phyloP scores from a whole-genome alignment of 2,329 filamentous ascomycete genomes.

The Alternaria novae-zelandiae region DNA sequence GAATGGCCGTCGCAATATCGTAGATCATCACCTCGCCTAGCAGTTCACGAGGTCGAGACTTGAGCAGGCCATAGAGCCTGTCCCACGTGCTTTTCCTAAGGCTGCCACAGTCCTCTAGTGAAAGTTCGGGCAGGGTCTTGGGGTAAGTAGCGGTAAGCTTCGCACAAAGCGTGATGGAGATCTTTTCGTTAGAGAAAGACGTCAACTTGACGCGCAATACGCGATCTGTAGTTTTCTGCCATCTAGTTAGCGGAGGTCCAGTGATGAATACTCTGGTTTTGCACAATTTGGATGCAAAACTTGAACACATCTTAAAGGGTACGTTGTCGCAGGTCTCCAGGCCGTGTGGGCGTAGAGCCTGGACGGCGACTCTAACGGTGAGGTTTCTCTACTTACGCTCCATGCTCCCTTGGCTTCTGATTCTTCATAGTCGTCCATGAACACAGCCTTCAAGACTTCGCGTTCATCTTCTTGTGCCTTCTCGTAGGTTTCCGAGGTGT shows the following conservation, averaged over 20 bases:
- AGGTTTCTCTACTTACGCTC: constrained; percentile 66
- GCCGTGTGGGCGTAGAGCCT: not conserved
- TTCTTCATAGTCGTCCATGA: constrained; percentile 83
- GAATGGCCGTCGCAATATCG: constrained; percentile 65
- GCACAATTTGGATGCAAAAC: not conserved
- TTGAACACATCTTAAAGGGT: not conserved
- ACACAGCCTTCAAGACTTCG: constrained; percentile 84
- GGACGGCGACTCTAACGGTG: not conserved
- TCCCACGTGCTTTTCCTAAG: constrained; percentile 74
- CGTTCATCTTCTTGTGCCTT: constrained; percentile 89
- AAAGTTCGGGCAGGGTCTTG: constrained; percentile 77
- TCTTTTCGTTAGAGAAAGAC: constrained; percentile 73
- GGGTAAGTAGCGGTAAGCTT: constrained; percentile 90
- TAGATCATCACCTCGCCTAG: constrained; percentile 71
- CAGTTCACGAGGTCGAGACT: constrained; percentile 70
- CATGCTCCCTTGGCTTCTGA: constrained; percentile 77
- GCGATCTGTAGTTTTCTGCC: constrained; percentile 76
- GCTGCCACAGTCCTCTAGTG: constrained; percentile 67
- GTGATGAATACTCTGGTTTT: not conserved
- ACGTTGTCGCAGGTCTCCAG: not conserved
- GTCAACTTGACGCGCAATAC: constrained; percentile 82
- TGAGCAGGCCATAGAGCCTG: constrained; percentile 73
- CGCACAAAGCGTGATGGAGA: constrained; percentile 74
- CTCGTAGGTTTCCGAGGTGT: constrained; percentile 68
- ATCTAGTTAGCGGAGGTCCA: not conserved